Base-by-base conservation (phyloP, 768 basidiomycete species). In the Dioszegia crocea region DNA sequence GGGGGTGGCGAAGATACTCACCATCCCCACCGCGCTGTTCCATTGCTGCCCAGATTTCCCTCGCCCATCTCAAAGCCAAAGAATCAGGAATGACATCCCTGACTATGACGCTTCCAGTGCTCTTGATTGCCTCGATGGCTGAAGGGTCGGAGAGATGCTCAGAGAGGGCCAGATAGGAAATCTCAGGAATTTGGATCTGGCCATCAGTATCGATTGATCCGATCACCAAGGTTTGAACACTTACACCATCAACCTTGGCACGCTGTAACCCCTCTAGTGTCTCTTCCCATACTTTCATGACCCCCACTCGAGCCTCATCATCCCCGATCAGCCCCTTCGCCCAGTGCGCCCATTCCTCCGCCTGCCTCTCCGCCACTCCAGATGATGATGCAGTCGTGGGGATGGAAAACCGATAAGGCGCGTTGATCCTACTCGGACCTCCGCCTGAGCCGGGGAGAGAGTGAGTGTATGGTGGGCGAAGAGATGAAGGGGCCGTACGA, bases 71-170 rank as follows among this genome's bases (percentile, higher is more conserved):
- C 24, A 59, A 29, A 3, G 68, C 68, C 24, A 66, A 48, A 0
- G 33, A 49, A 51, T 73, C 71, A 19, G 58, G 56, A 5, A 73
- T 57, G 36, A 73, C 71, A 56, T 73, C 68, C 21, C 71, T 54
- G 0, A 73, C 57, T 16, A 73, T 49, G 26, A 73, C 39, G 33
- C 59, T 33, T 23, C 71, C 71, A 21, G 57, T 60, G 10, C 26
- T 17, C 23, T 41, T 46, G 55, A 70, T 65, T 1, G 59, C 49
- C n/a, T 60, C 26, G 23, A 64, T 24, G 17, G 60, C 19, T 1
- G 53, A 54, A 16, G 43, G 19, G 26, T 26, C 23, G 17, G 23
- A 16, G n/a, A 69, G 62, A 19, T 57, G 52, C 1, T 47, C 29
- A 11, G 53, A 19, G 1, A 72, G 64, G 2, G 59, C 46, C 19